phyloP scores from a whole-genome alignment of 2,329 filamentous ascomycete genomes.

The Trichothecium sympodiale region DNA sequence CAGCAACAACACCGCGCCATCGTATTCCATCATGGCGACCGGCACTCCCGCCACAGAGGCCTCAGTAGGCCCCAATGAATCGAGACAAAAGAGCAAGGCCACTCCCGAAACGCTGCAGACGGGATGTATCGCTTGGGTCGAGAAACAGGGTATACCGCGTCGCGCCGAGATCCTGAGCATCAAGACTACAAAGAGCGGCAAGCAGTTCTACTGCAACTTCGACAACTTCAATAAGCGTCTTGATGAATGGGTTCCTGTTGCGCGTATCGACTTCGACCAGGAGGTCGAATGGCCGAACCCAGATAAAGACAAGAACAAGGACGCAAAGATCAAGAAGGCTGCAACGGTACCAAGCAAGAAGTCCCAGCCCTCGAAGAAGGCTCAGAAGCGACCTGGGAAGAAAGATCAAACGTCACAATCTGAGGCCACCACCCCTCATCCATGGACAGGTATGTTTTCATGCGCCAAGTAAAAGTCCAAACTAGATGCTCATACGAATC shows the following conservation, averaged over 20 bases:
- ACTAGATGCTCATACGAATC: not conserved
- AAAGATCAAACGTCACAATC: constrained; percentile 41
- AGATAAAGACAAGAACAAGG: constrained; percentile 73
- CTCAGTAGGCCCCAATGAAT: constrained; percentile 44
- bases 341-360: constrained; percentile 47
- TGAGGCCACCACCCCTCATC: constrained; percentile 42
- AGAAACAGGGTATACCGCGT: constrained; percentile 69
- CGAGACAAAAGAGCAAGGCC: constrained; percentile 64
- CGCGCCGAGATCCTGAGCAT: constrained; percentile 97
- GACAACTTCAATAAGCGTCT: constrained; percentile 90
- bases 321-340: constrained; percentile 61
- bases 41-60: constrained; percentile 38
- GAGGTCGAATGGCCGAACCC: constrained; percentile 96
- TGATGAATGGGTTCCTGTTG: constrained; percentile 77
- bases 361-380: constrained; percentile 40
- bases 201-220: constrained; percentile 93
- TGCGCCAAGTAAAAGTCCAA: not conserved
- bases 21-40: constrained; percentile 37
- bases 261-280: constrained; percentile 73
- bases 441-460: constrained; percentile 29
- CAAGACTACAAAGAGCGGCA: constrained; percentile 75
- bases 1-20: constrained; percentile 5
- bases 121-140: constrained; percentile 50
- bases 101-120: constrained; percentile 67
- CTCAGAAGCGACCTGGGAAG: constrained; percentile 42